Evolutionary conservation across 208 protist species (phyloP).

Genomic region (Wallacemonas sp.): DNA sequence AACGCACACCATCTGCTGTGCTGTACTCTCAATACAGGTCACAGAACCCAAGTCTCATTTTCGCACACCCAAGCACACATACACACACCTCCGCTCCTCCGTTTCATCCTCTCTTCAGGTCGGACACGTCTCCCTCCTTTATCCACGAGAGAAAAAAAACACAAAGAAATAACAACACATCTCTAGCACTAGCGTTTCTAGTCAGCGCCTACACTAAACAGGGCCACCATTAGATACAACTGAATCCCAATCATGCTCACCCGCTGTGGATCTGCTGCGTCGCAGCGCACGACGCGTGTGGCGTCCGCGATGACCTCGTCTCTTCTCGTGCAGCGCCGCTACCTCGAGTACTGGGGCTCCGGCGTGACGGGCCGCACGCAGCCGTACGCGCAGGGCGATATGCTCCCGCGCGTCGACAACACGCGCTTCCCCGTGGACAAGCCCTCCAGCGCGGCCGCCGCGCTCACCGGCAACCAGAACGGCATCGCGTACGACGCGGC

Average conservation of each 20-base stretch:
- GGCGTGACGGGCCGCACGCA: constrained; percentile 81
- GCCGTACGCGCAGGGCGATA: constrained; percentile 83
- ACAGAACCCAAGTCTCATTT: no score
- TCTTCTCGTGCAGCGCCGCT: constrained; percentile 51
- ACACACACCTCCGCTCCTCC: no score
- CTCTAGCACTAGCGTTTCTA: no score
- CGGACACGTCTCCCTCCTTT: no score
- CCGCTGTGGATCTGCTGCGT: neutral
- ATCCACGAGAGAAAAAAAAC: neutral
- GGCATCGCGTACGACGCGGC: constrained; percentile 75
- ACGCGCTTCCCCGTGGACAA: constrained; percentile 58
- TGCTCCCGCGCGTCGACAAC: constrained; percentile 79
- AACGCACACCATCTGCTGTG: no score
- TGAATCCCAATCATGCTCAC: constrained; percentile 26
- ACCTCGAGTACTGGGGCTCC: constrained; percentile 83
- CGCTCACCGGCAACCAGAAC: constrained; percentile 70
- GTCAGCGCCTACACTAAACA: no score
- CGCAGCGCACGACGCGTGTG: neutral
- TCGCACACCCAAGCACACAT: no score
- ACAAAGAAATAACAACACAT: neutral
- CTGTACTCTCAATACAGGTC: no score
- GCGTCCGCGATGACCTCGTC: constrained; percentile 3
- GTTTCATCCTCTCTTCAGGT: no score
- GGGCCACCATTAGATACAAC: no score
- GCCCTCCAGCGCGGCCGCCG: constrained; percentile 50